phyloP scores from a whole-genome alignment of 1,284 basidiomycete species.

The Papiliotrema laurentii region DNA sequence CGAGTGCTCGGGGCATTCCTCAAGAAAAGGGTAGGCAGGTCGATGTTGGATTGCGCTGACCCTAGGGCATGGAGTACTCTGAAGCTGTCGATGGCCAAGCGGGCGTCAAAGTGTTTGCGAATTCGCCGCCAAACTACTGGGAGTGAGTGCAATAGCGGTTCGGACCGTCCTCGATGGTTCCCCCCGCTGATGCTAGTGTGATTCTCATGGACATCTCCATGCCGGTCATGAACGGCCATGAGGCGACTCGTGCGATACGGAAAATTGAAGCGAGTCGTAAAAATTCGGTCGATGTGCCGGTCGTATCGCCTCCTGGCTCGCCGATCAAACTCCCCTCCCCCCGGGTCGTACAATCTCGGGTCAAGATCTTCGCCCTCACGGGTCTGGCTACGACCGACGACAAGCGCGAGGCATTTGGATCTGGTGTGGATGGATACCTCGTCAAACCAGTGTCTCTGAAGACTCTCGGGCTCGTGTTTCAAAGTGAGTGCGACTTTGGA shows the following conservation, averaged over 20 bases:
- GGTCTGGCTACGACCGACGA: slow-evolving; percentile 90
- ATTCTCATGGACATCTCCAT: slow-evolving; percentile 87
- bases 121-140: slow-evolving; percentile 55
- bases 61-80: slow-evolving; percentile 67
- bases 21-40: slow-evolving; percentile 59
- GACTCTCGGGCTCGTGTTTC: slow-evolving; percentile 79
- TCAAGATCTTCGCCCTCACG: slow-evolving; percentile 81
- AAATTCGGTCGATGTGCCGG: slow-evolving; percentile 18
- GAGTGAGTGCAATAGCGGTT: slow-evolving; percentile 55
- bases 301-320: not conserved
- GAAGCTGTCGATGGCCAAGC: slow-evolving; percentile 79
- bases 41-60: not conserved
- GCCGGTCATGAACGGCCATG: slow-evolving; percentile 84
- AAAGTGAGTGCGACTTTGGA: slow-evolving; percentile 50
- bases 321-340: slow-evolving; percentile 39
- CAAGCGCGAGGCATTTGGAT: slow-evolving; percentile 82
- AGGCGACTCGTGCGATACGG: slow-evolving; percentile 78
- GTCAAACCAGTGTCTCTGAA: slow-evolving; percentile 90
- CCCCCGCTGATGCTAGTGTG: slow-evolving; percentile 53
- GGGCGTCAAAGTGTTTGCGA: slow-evolving; percentile 73
- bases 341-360: slow-evolving; percentile 25
- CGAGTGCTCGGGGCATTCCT: slow-evolving; percentile 69
- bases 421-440: slow-evolving; percentile 89
- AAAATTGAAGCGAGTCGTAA: slow-evolving; percentile 62
- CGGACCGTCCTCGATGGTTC: not conserved